phyloP scores from a whole-genome alignment of 139 green algal genomes.

The Ostreobium quekettii region DNA sequence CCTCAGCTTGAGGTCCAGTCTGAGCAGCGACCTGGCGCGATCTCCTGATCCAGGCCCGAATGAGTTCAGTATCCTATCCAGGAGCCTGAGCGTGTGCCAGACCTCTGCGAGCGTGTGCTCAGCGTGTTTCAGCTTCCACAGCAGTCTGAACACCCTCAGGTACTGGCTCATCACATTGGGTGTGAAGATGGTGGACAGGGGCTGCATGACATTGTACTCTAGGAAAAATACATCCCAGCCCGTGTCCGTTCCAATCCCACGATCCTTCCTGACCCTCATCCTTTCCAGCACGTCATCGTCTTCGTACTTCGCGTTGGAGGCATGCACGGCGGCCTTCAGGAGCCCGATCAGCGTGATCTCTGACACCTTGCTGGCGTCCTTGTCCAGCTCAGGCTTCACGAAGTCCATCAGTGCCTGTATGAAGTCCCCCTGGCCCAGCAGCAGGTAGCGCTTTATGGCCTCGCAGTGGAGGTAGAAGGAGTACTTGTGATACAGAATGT shows the following conservation, averaged over 20 bases:
- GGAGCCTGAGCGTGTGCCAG: conserved; percentile 59
- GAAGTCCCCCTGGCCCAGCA: conserved; percentile 91
- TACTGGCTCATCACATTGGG: conserved; percentile 51
- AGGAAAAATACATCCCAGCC: conserved; percentile 92
- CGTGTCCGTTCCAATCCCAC: conserved; percentile 25
- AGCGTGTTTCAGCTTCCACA: conserved; percentile 82
- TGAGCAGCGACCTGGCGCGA: conserved; percentile 33
- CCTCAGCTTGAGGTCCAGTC: conserved; percentile 54
- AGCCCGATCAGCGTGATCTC: conserved; percentile 54
- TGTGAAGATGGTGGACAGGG: conserved; percentile 65
- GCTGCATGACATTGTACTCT: conserved; percentile 50
- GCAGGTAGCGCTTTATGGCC: conserved; percentile 79
- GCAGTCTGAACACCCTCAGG: conserved; percentile 65
- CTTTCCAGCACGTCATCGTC: conserved; percentile 72
- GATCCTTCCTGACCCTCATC: conserved; percentile 45
- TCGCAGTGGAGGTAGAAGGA: conserved; percentile 64
- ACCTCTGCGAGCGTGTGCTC: conserved; percentile 58
- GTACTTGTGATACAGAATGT: conserved; percentile 58
- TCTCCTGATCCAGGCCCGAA: conserved; percentile 5
- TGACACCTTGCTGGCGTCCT: conserved; percentile 35
- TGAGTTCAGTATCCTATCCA: background rate
- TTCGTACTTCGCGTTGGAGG: conserved; percentile 48
- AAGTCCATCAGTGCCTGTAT: conserved; percentile 62
- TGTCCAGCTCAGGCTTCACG: conserved; percentile 40
- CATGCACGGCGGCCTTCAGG: conserved; percentile 65